phyloP scores from a whole-genome alignment of 1,139 yeast genomes.

The Geotrichum europaeum region DNA sequence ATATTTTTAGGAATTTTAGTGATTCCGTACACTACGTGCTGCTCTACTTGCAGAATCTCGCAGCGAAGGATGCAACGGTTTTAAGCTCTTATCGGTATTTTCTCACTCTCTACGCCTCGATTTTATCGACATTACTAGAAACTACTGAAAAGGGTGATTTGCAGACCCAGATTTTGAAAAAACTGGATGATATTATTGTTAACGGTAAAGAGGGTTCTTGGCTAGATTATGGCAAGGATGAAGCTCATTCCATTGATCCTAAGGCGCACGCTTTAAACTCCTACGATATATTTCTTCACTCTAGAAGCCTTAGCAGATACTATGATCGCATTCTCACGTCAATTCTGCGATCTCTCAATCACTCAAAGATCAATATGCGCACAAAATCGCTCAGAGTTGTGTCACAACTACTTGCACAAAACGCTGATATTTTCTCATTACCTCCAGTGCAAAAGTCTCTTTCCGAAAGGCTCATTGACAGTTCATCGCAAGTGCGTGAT shows the following conservation, averaged over 20 bases:
- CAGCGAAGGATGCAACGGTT: constrained; percentile 17
- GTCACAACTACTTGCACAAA: constrained; percentile 45
- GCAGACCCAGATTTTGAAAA: neutral
- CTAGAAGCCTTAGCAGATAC: constrained; percentile 36
- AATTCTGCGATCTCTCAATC: constrained; percentile 45
- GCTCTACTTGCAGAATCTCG: constrained; percentile 20
- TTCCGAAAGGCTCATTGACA: constrained; percentile 47
- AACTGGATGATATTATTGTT: constrained; percentile 9
- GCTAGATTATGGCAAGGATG: constrained; percentile 14
- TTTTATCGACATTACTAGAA: constrained; percentile 13
- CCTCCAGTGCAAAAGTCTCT: constrained; percentile 50
- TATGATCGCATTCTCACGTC: constrained; percentile 52
- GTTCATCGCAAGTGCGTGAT: constrained; percentile 67
- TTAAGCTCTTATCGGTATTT: constrained; percentile 20
- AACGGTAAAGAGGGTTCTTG: constrained; percentile 20
- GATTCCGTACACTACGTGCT: constrained; percentile 14
- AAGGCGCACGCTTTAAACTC: constrained; percentile 7
- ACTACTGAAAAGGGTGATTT: constrained; percentile 10
- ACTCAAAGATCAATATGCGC: constrained; percentile 53
- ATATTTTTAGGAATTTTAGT: constrained; percentile 14
- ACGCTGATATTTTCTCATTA: constrained; percentile 45
- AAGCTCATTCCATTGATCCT: neutral
- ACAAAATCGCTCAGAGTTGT: constrained; percentile 61
- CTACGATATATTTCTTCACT: constrained; percentile 17
- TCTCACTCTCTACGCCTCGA: constrained; percentile 17